Evolutionary conservation across 1,284 basidiomycete species (phyloP).

Genomic region (Leccinum pachyderme): DNA sequence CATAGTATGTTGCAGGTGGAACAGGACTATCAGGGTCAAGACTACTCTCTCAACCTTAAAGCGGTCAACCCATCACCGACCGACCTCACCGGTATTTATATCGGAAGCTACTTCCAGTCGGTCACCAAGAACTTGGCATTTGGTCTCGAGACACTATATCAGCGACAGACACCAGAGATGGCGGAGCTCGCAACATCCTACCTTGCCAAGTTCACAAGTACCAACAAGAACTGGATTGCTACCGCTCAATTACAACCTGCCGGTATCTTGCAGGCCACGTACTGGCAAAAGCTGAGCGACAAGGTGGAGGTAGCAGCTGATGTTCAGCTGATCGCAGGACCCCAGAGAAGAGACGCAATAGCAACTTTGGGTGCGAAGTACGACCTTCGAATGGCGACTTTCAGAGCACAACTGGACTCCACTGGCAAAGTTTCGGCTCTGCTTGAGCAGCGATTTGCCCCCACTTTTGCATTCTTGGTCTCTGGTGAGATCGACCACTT

Average conservation of each 20-base stretch:
- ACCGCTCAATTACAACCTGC: slow-evolving; percentile 89
- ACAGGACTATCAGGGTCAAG: slow-evolving; percentile 90
- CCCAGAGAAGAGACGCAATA: slow-evolving; percentile 83
- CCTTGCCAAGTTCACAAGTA: slow-evolving; percentile 81
- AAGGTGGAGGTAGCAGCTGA: slow-evolving; percentile 99
- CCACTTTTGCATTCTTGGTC: slow-evolving; percentile 92
- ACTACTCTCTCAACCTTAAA: slow-evolving; percentile 88
- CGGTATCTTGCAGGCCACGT: slow-evolving; percentile 89
- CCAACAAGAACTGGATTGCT: slow-evolving; percentile 84
- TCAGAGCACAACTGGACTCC: slow-evolving; percentile 90
- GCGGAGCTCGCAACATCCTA: slow-evolving; percentile 82
- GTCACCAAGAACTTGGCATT: slow-evolving; percentile 88
- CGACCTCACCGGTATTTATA: slow-evolving; percentile 92
- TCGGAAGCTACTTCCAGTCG: slow-evolving; percentile 95
- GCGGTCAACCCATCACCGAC: slow-evolving; percentile 90
- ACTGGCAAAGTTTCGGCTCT: slow-evolving; percentile 93
- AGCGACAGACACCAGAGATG: slow-evolving; percentile 72
- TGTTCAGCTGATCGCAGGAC: slow-evolving; percentile 79
- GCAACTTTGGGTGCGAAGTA: slow-evolving; percentile 96
- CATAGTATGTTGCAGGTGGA: slow-evolving; percentile 93
- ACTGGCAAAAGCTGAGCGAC: slow-evolving; percentile 95
- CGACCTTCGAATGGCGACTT: slow-evolving; percentile 91
- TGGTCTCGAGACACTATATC: slow-evolving; percentile 88
- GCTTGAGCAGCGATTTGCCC: slow-evolving; percentile 94
- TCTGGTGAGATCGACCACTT: slow-evolving; percentile 98